Evolutionary conservation across 345 rosid genomes (phyloP).

Genomic region (Boechera stricta): DNA sequence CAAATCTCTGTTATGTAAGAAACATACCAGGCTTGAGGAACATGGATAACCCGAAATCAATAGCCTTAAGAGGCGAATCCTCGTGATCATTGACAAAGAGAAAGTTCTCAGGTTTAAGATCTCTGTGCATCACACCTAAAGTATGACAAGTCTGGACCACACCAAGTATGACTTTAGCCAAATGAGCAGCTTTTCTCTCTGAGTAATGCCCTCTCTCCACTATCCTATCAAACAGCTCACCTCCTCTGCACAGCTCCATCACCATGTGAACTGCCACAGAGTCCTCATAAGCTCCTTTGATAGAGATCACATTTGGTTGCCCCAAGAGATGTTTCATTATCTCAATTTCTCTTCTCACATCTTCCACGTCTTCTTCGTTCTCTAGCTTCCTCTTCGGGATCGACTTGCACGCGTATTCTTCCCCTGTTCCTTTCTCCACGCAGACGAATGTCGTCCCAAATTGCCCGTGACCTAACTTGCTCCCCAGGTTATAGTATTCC

Average conservation of each 20-base stretch:
- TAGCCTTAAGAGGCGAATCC: constrained; percentile 81
- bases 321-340: constrained; percentile 88
- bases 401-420: constrained; percentile 87
- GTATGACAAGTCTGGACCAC: constrained; percentile 81
- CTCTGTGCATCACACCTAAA: constrained; percentile 83
- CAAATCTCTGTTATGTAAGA: not conserved
- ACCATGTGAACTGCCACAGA: constrained; percentile 84
- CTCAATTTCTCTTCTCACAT: constrained; percentile 89
- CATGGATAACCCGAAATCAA: constrained; percentile 82
- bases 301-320: constrained; percentile 68
- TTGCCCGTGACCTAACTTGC: constrained; percentile 86
- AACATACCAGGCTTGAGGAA: constrained; percentile 80
- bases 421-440: constrained; percentile 70
- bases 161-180: constrained; percentile 71
- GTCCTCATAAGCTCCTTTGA: constrained; percentile 90
- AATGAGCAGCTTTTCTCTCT: constrained; percentile 74
- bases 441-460: constrained; percentile 90
- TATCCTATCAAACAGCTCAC: constrained; percentile 93
- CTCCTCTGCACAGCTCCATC: constrained; percentile 92
- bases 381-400: constrained; percentile 80
- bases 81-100: constrained; percentile 67
- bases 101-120: constrained; percentile 90
- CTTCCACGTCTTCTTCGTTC: constrained; percentile 73
- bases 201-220: constrained; percentile 77
- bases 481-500: constrained; percentile 68